A percentile compares a stretch with the other conserved stretches of the same genome.
Evolutionary conservation across 2,329 filamentous ascomycete species (phyloP).

Genomic region (Colletotrichum sp.): DNA sequence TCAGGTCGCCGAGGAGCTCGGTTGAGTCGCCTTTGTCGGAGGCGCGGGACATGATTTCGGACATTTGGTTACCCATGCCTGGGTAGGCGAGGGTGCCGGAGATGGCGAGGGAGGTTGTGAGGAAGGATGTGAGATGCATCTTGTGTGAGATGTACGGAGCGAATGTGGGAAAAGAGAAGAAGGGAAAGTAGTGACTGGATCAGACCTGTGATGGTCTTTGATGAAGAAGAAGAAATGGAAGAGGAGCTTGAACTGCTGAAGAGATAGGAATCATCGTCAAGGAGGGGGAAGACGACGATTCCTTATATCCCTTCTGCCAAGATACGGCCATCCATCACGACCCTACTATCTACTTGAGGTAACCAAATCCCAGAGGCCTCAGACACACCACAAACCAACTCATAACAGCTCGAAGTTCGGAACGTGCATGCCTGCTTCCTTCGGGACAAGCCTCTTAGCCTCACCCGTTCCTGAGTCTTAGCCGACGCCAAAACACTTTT

Average conservation of each 20-base stretch:
- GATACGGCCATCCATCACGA: neutral
- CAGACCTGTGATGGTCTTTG: neutral
- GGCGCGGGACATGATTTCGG: slow-evolving; percentile 21
- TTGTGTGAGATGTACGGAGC: neutral
- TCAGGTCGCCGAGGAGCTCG: slow-evolving; percentile 25
- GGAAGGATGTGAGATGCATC: slow-evolving; percentile 20
- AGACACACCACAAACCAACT: neutral
- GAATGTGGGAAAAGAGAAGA: neutral
- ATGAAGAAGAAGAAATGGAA: neutral
- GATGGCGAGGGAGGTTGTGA: slow-evolving; percentile 18
- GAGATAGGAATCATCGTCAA: neutral
- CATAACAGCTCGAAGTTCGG: neutral
- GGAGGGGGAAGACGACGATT: neutral
- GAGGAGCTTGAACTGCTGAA: neutral
- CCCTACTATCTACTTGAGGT: neutral
- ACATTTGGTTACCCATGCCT: slow-evolving; percentile 18
- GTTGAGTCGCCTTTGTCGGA: slow-evolving; percentile 11
- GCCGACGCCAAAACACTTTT: neutral
- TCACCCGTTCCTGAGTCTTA: neutral
- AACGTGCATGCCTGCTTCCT: slow-evolving; percentile 8
- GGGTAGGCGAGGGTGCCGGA: slow-evolving; percentile 21
- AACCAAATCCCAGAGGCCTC: neutral
- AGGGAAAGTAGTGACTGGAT: neutral
- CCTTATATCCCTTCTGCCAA: slow-evolving; percentile 4
- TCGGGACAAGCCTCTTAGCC: neutral